Base-by-base conservation (phyloP, 2,329 filamentous ascomycete species). In the Colletotrichum godetiae region DNA sequence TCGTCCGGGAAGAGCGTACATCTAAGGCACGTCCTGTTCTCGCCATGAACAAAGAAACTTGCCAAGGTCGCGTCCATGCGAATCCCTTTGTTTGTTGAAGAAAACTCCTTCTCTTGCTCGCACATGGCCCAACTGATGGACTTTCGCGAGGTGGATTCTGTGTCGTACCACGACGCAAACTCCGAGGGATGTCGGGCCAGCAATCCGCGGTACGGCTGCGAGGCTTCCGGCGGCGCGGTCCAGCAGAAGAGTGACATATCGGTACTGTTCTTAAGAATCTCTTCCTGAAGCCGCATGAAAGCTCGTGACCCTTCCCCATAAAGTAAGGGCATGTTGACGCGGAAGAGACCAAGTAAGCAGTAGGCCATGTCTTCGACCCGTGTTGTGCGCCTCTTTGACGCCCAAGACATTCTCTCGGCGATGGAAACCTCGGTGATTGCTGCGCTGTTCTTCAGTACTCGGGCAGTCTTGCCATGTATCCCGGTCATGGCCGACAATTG, bases 291-390 rank as follows among this genome's bases (percentile, higher is more conserved):
- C 57, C 78, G 70, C 37, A 73, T 69, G 60, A 78, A 79, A 3
- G 77, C 75, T 31, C 70, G 73, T 19, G 22, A 19, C 49, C 78
- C 77, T 59, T 80, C 79, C 22, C 79, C 77, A 49, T 80, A 80
- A 1, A 76, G 69, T 22, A 77, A 61, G 4, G 76, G 73, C 77
- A 81, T 80, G 19, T 75, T 78, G 24, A 80, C 72, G 46, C 74
- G 60, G 49, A 80, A 79, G 13, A 80, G 56, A 10, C 79, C 79
- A 15, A 80, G 59, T 29, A 80, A 59, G 27, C 76, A 77, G 53
- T 80, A 80, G 1, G 78, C 78, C 7, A 75, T 60, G 67, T 81
- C 78, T 60, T 79, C 74, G 61, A 33, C 5, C 5, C 75, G 67
- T 3, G 73, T 79, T 2, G 76, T 79, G 65, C 70, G 33, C 31